Conservation (phyloP, 148 eudicot genomes). For the Cornus kousa region DNA sequence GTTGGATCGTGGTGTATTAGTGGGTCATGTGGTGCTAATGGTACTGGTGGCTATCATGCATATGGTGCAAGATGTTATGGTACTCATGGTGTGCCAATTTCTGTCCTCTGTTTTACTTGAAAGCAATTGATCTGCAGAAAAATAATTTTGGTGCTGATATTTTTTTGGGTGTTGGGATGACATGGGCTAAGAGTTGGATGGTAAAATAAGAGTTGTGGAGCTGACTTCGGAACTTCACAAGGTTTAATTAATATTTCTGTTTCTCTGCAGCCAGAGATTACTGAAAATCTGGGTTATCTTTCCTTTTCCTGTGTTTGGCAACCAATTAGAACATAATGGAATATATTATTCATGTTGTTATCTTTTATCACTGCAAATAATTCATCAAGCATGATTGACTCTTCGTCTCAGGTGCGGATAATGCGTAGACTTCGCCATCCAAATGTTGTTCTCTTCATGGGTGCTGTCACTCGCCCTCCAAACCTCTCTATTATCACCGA, state of each 20-base stretch:
- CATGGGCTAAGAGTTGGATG: too few relatives aligned
- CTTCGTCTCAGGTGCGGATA: constrained; percentile 74
- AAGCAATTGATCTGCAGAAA: not conserved
- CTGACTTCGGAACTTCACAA: not conserved
- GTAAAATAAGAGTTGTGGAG: not conserved
- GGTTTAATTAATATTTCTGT: not conserved
- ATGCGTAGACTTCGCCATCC: constrained; percentile 98
- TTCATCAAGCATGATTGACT: constrained; percentile 15
- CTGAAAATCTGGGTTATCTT: not conserved
- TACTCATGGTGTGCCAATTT: not conserved
- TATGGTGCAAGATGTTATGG: not conserved
- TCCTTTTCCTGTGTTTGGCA: not conserved
- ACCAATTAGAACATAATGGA: not conserved
- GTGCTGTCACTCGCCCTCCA: constrained; percentile 99
- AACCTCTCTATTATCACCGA: constrained; percentile 91
- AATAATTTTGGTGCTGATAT: not conserved
- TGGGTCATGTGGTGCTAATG: not conserved
- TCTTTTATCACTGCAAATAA: not conserved
- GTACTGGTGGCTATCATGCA: not conserved
- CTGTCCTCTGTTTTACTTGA: not conserved
- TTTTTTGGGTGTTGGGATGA: not conserved
- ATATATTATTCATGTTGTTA: not conserved
- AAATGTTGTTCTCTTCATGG: constrained; percentile 96
- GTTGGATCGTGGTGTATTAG: not conserved
- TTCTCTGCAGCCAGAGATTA: not conserved